phyloP scores from a whole-genome alignment of 768 basidiomycete species.

The Filobasidium wieringae region DNA sequence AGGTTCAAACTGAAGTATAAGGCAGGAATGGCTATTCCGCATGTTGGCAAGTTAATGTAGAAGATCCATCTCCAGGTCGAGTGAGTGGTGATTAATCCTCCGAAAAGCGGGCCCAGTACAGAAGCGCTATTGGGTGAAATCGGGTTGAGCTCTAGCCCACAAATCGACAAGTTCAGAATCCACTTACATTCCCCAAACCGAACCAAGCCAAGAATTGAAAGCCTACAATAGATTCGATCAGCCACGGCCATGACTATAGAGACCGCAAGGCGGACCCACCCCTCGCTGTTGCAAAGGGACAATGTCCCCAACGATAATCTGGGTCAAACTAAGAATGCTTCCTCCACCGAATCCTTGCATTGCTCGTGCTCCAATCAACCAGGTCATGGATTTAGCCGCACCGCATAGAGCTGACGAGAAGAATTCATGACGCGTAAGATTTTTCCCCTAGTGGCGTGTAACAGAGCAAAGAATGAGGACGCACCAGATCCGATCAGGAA shows the following conservation, averaged over 20 bases:
- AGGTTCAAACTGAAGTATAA: constrained; percentile 39
- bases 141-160: neutral
- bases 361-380: constrained; percentile 24
- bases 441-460: no score
- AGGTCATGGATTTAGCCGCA: constrained; percentile 17
- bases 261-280: constrained; percentile 21
- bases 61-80: constrained; percentile 27
- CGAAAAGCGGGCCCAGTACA: constrained; percentile 65
- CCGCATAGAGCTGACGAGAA: constrained; percentile 21
- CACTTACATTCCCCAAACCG: constrained; percentile 56
- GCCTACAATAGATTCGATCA: constrained; percentile 23
- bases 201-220: constrained; percentile 51
- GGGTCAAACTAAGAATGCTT: constrained; percentile 25
- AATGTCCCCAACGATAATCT: constrained; percentile 48
- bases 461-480: neutral
- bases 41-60: constrained; percentile 38
- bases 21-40: constrained; percentile 31
- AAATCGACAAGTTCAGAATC: neutral
- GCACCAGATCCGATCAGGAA: constrained; percentile 26
- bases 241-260: neutral
- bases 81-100: constrained; percentile 43
- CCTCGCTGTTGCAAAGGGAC: constrained; percentile 69
- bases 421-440: neutral
- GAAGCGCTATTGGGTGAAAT: constrained; percentile 39
- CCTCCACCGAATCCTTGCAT: constrained; percentile 34